Percentiles rank a stretch among this genome's conserved stretches.
These are phyloP conservation scores for Salix caprea DNA, from an alignment of 345 rosid species.

Conservation along the genomic window DNA sequence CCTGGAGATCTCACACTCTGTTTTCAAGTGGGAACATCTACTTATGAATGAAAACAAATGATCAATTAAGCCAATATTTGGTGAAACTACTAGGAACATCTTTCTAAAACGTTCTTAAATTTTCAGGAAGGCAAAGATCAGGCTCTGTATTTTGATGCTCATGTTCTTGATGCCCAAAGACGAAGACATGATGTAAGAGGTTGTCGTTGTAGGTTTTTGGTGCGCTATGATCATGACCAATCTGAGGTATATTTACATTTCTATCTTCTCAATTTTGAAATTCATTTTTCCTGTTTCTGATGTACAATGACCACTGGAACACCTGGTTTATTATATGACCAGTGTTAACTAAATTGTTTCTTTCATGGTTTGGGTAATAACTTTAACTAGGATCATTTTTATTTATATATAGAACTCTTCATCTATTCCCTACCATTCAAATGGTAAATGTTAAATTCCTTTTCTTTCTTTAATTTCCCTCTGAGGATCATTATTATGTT, in stretches of 20 bases:
- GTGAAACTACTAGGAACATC: not conserved
- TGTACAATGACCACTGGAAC: not conserved
- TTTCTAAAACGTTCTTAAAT: conserved; percentile 6
- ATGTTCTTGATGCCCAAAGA: conserved; percentile 95
- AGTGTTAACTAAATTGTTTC: not conserved
- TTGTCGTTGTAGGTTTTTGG: conserved; percentile 95
- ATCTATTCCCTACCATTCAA: not conserved
- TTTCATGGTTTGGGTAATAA: not conserved
- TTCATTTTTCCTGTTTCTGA: not conserved
- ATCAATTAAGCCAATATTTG: not conserved
- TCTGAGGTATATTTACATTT: conserved; percentile 64
- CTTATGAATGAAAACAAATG: not conserved
- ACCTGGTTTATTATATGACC: not conserved
- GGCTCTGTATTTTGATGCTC: conserved; percentile 94
- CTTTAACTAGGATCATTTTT: not conserved
- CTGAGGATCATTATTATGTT: not conserved
- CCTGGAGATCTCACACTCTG: conserved; percentile 96
- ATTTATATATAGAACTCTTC: not conserved
- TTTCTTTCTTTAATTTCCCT: not conserved
- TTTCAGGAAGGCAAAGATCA: conserved; percentile 98
- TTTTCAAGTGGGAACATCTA: conserved; percentile 66
- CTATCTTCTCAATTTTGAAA: not conserved
- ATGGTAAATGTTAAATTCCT: not conserved
- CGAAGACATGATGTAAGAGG: conserved; percentile 98
- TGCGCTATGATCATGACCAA: conserved; percentile 93